phyloP scores from a whole-genome alignment of 805 yeast genomes.

The Kuraishia piskuri region DNA sequence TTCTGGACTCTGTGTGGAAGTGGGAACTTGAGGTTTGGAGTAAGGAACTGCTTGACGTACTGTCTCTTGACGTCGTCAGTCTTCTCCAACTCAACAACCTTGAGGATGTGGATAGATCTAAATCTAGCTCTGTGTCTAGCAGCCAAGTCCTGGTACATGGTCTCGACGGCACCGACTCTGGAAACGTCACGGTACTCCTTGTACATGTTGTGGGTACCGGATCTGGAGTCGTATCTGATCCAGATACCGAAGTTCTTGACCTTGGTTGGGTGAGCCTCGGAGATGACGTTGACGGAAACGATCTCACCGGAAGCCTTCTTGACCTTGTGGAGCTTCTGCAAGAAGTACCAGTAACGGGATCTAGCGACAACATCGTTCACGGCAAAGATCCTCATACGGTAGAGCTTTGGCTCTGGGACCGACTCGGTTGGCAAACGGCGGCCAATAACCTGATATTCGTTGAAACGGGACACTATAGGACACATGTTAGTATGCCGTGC shows the following conservation, averaged over 20 bases:
- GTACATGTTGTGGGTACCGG: constrained; percentile 99
- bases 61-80: constrained; percentile 98
- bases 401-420: constrained; percentile 99
- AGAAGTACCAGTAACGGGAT: constrained; percentile 99
- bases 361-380: constrained; percentile 98
- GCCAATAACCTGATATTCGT: constrained; percentile 99
- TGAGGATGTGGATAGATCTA: constrained; percentile 98
- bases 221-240: constrained; percentile 99
- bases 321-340: constrained; percentile 98
- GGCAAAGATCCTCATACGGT: constrained; percentile 99
- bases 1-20: constrained; percentile 98
- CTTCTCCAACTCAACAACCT: constrained; percentile 98
- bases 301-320: constrained; percentile 99
- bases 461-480: constrained; percentile 79
- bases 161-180: constrained; percentile 98
- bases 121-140: constrained; percentile 99
- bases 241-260: constrained; percentile 99
- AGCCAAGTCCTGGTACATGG: constrained; percentile 99
- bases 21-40: constrained; percentile 98
- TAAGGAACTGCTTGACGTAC: constrained; percentile 94
- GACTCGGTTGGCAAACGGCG: constrained; percentile 99
- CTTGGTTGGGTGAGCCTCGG: constrained; percentile 96
- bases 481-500: constrained; percentile 11
- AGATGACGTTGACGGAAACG: constrained; percentile 83
- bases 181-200: constrained; percentile 99